Evolutionary conservation across 805 yeast species (phyloP).

Genomic region (Ogataea naganishii): DNA sequence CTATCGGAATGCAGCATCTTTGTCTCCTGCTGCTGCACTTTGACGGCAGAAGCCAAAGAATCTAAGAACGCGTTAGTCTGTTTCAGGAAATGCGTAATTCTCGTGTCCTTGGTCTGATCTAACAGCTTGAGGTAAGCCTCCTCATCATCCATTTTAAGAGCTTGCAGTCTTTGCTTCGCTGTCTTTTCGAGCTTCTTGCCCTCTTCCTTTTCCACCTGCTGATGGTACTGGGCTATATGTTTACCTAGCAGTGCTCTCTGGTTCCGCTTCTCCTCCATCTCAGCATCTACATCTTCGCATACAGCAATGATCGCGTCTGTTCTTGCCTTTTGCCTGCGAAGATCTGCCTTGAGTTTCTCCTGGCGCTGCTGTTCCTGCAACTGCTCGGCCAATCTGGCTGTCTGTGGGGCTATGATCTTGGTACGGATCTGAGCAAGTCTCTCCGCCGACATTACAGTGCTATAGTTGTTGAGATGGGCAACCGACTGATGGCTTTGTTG

Average conservation of each 20-base stretch:
- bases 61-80: conserved; percentile 76
- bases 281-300: conserved; percentile 21
- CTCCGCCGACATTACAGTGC: conserved; percentile 57
- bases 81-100: conserved; percentile 74
- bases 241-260: conserved; percentile 23
- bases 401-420: conserved; percentile 63
- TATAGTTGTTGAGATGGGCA: conserved; percentile 37
- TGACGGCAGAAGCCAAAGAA: conserved; percentile 71
- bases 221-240: conserved; percentile 39
- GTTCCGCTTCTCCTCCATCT: conserved; percentile 20
- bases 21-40: conserved; percentile 59
- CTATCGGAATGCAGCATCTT: conserved; percentile 25
- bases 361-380: conserved; percentile 62
- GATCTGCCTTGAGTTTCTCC: conserved; percentile 46
- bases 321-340: conserved; percentile 40
- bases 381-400: conserved; percentile 68
- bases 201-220: conserved; percentile 63
- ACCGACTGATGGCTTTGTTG: conserved; percentile 13
- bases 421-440: conserved; percentile 61
- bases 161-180: conserved; percentile 84
- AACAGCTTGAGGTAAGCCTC: conserved; percentile 78
- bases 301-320: conserved; percentile 29
- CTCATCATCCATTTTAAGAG: conserved; percentile 80
- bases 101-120: conserved; percentile 81
- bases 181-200: conserved; percentile 65